These are phyloP conservation scores for Sutorius eximius DNA, from an alignment of 1,284 basidiomycete genomes.

Conservation along the genomic window DNA sequence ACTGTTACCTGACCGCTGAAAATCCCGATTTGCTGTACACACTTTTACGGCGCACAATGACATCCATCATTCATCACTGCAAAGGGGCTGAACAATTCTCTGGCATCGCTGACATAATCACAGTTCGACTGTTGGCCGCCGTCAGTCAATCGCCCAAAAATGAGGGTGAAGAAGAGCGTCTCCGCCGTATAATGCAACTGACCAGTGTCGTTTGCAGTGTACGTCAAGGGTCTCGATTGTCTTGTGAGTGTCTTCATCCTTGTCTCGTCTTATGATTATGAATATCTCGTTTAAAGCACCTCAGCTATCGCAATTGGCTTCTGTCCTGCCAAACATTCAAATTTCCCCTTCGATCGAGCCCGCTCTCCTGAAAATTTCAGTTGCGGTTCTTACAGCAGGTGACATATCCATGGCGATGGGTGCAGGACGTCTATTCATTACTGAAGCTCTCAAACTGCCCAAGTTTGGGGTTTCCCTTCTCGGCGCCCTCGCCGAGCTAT, in stretches of 20 bases:
- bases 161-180: conserved; percentile 26
- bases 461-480: conserved; percentile 54
- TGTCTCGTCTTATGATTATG: background rate
- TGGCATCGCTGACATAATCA: conserved; percentile 55
- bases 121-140: conserved; percentile 35
- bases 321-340: conserved; percentile 42
- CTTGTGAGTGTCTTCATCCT: conserved; percentile 41
- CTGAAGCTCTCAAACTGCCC: conserved; percentile 41
- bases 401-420: conserved; percentile 67
- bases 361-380: conserved; percentile 49
- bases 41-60: conserved; percentile 69
- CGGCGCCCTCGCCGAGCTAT: conserved; percentile 58
- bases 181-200: conserved; percentile 47
- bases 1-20: conserved; percentile 49
- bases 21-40: conserved; percentile 47
- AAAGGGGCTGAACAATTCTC: conserved; percentile 65
- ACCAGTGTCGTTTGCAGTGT: conserved; percentile 55
- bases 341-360: conserved; percentile 39
- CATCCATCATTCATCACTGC: conserved; percentile 80
- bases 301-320: conserved; percentile 49
- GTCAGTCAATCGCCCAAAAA: conserved; percentile 12
- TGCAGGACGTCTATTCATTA: conserved; percentile 59
- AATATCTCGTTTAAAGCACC: conserved; percentile 37
- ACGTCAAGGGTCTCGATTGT: conserved; percentile 63
- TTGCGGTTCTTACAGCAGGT: conserved; percentile 54